Conservation (phyloP, 2,329 filamentous ascomycete genomes). For the Cladosporium sp. region DNA sequence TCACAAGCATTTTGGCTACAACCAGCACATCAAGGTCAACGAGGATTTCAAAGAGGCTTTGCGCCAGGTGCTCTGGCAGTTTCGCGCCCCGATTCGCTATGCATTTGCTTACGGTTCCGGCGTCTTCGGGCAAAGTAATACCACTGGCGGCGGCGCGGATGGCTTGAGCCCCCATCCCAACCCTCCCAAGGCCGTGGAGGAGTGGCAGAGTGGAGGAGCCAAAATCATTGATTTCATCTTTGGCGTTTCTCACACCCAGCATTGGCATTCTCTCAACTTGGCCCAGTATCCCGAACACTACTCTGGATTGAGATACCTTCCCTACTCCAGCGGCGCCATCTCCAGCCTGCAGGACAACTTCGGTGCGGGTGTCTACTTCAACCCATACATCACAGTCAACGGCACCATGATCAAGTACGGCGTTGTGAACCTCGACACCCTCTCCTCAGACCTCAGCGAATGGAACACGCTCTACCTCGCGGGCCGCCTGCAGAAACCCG, state of each 20-base stretch:
- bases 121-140: conserved; percentile 72
- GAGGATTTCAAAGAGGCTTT: conserved; percentile 90
- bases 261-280: conserved; percentile 95
- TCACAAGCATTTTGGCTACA: conserved; percentile 79
- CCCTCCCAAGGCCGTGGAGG: conserved; percentile 72
- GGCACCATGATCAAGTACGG: conserved; percentile 97
- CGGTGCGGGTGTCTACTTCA: conserved; percentile 96
- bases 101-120: conserved; percentile 97
- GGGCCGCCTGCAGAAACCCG: conserved; percentile 90
- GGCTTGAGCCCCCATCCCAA: conserved; percentile 70
- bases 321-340: conserved; percentile 70
- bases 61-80: conserved; percentile 82
- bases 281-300: conserved; percentile 88
- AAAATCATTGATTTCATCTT: conserved; percentile 99
- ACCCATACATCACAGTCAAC: conserved; percentile 90
- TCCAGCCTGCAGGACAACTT: conserved; percentile 79
- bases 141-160: conserved; percentile 38
- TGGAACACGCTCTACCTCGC: conserved; percentile 98
- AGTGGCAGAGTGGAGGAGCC: conserved; percentile 78
- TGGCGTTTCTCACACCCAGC: conserved; percentile 86
- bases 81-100: conserved; percentile 88
- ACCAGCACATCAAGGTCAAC: conserved; percentile 95
- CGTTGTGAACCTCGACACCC: conserved; percentile 86
- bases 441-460: conserved; percentile 77
- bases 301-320: conserved; percentile 71